phyloP scores from a whole-genome alignment of 805 yeast genomes.

The Teunomyces cretensis region DNA sequence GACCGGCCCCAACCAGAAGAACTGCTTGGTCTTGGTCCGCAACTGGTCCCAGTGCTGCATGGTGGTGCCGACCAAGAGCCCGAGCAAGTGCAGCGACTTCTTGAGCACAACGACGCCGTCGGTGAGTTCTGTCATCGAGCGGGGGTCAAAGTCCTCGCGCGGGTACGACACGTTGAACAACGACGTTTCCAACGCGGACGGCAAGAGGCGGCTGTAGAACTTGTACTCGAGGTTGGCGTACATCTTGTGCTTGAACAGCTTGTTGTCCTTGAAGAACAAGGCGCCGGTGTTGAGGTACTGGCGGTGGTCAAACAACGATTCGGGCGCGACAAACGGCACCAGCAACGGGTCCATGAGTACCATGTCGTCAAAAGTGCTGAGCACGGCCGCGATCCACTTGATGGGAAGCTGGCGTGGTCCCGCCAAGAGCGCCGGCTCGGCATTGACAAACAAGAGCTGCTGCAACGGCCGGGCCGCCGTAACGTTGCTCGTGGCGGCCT shows the following conservation, averaged over 20 bases:
- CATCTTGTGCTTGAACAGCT: background rate
- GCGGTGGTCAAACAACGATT: constrained; percentile 5
- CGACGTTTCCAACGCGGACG: background rate
- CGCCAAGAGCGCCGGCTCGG: background rate
- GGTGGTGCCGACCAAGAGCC: constrained; percentile 8
- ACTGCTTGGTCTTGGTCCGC: constrained; percentile 6
- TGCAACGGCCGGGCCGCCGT: background rate
- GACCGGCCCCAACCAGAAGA: constrained; percentile 12
- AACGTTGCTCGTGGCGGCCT: constrained; percentile 1
- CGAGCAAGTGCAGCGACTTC: constrained; percentile 8
- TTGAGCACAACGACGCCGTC: constrained; percentile 8
- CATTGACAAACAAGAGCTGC: background rate
- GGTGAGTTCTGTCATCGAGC: background rate
- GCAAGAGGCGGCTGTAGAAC: constrained; percentile 1
- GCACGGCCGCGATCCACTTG: constrained; percentile 9
- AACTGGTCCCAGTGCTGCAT: constrained; percentile 8
- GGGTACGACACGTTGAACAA: background rate
- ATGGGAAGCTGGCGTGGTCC: background rate
- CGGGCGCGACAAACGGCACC: constrained; percentile 10
- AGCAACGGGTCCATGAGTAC: constrained; percentile 8
- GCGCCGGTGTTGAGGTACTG: constrained; percentile 19
- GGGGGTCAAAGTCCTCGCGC: background rate
- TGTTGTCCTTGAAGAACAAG: constrained; percentile 24
- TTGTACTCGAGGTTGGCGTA: constrained; percentile 4
- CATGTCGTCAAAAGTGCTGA: constrained; percentile 10